Percentiles rank a stretch among this genome's conserved stretches.
These are phyloP conservation scores for Brasilioporus rufonigricans DNA, from an alignment of 768 basidiomycete species.

Conservation along the genomic window DNA sequence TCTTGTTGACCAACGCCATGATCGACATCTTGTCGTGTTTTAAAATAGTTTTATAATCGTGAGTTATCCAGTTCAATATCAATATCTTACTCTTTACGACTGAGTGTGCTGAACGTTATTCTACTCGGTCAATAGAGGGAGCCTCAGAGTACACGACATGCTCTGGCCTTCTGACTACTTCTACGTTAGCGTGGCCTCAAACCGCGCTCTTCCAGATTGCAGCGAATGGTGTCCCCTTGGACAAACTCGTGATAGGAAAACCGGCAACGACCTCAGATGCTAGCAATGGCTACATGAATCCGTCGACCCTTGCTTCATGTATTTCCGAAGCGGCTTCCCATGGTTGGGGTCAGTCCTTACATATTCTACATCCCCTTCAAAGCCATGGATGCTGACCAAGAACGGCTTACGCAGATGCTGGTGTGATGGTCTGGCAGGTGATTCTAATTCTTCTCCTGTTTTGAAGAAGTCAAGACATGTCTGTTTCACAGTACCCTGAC, in stretches of 20 bases:
- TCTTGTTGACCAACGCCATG: no score
- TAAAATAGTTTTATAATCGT: conserved; percentile 29
- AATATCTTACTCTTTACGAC: no score
- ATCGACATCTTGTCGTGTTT: no score
- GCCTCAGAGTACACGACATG: conserved; percentile 38
- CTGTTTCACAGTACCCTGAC: conserved; percentile 35
- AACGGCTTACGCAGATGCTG: conserved; percentile 25
- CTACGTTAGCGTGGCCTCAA: conserved; percentile 41
- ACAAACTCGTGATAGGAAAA: conserved; percentile 78
- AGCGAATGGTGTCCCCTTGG: conserved; percentile 50
- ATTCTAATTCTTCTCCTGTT: neutral
- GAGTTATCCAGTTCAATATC: neutral
- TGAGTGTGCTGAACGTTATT: no score
- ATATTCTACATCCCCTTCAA: no score
- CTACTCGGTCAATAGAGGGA: conserved; percentile 29
- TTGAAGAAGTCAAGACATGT: neutral
- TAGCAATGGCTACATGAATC: conserved; percentile 54
- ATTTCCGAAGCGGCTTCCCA: neutral
- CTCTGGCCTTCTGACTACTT: conserved; percentile 36
- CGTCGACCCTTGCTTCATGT: conserved; percentile 47
- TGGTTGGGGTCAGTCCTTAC: no score
- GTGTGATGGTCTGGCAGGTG: neutral
- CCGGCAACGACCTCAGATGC: conserved; percentile 53
- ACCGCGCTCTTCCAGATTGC: conserved; percentile 48
- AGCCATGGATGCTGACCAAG: conserved; percentile 38